Base-by-base conservation (phyloP, 2,329 filamentous ascomycete genomes). In the Hypoxylon sp. region DNA sequence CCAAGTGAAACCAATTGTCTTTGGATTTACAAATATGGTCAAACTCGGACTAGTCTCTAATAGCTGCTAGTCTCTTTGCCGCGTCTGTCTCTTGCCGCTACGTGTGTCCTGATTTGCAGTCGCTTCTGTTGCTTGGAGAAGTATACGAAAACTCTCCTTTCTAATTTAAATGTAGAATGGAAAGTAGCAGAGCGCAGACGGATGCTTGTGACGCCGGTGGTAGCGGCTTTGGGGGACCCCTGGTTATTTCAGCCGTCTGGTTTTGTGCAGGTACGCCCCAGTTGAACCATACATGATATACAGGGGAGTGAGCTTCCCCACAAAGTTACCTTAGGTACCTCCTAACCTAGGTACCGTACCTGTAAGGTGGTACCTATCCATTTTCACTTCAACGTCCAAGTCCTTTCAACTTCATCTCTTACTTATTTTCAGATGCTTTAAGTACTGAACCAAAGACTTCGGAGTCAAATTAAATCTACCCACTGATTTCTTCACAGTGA, bases 221-320 rank as follows among this genome's bases (percentile, higher is more conserved):
- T 51, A 51, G 41, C 32, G 29, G 43, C 39, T 41, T 46, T 34
- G 21, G 23, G 39, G 37, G 48, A 16, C 52, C 25, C 45, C 59
- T 52, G 23, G 47, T 29, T 53, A 37, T 29, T 53, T 30, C 41
- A 51, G 21, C 27, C 12, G 37, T n/a, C n/a, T n/a, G n/a, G n/a
- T 43, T 43, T 37, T 43, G 8, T 37, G 19, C 39, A 56, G 52
- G 41, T 46, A 25, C 8, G 23, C 41, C 60, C 39, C 27, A 19
- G 39, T 27, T 34, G n/a, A 45, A 34, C 14, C 30, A 39, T 23
- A 27, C 25, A n/a, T 27, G 25, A 3, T 6, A 45, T 46, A 47
- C 53, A 48, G 43, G 52, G 53, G 47, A n/a, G n/a, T 48, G 21
- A 39, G 12, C 16, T 43, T 51, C 63, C 30, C 59, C 59, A 66